Percentiles rank a stretch among this genome's conserved stretches.
Evolutionary conservation across 2,329 filamentous ascomycete species (phyloP).

Genomic region (Fusarium palustre): DNA sequence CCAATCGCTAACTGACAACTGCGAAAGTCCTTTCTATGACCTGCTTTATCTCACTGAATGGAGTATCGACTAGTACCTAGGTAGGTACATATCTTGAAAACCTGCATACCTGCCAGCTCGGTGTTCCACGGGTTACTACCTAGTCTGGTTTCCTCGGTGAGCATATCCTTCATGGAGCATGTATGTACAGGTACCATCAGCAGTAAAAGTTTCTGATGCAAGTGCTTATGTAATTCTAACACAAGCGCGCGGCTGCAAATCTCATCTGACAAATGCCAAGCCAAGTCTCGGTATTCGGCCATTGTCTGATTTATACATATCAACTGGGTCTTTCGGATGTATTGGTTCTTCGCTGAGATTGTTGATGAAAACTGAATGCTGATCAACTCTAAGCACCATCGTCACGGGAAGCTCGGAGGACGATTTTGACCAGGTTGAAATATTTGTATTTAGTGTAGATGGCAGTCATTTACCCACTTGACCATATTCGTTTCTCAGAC

Average conservation of each 20-base stretch:
- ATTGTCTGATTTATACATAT: constrained; percentile 11
- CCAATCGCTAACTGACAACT: constrained; percentile 37
- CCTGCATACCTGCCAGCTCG: not conserved
- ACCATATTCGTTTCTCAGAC: not conserved
- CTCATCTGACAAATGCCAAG: constrained; percentile 25
- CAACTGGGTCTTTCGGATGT: constrained; percentile 9
- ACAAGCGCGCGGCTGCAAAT: constrained; percentile 34
- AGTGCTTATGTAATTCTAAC: not conserved
- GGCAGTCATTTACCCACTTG: constrained; percentile 12
- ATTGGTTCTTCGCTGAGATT: constrained; percentile 8
- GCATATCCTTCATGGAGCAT: not conserved
- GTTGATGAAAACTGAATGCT: not conserved
- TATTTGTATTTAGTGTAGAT: not conserved
- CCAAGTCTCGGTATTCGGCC: constrained; percentile 22
- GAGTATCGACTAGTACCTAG: too few relatives aligned
- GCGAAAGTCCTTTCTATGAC: constrained; percentile 4
- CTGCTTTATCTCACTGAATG: constrained; percentile 30
- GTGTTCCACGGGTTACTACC: not conserved
- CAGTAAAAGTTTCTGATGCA: not conserved
- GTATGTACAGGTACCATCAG: not conserved
- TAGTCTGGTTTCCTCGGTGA: not conserved
- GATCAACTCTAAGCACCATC: not conserved
- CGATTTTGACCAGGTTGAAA: not conserved
- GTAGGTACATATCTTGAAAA: not conserved
- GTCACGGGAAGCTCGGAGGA: constrained; percentile 18